phyloP scores from a whole-genome alignment of 2,329 filamentous ascomycete genomes.

The Calonectria crousiana region DNA sequence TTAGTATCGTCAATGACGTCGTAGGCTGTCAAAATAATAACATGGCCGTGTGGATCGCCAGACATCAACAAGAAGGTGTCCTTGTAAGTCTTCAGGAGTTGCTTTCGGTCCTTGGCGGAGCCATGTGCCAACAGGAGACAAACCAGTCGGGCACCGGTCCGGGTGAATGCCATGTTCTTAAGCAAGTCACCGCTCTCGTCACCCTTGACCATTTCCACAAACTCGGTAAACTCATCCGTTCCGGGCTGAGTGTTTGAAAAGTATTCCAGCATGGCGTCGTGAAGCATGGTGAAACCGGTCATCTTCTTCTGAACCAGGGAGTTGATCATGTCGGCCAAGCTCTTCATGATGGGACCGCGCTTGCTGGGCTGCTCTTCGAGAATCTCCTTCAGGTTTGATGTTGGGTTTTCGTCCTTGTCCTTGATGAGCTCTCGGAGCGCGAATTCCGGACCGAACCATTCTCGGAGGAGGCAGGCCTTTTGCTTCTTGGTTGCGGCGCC shows the following conservation, averaged over 20 bases:
- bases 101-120: slow-evolving; percentile 91
- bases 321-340: slow-evolving; percentile 89
- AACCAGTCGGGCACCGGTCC: slow-evolving; percentile 84
- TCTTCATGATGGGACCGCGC: slow-evolving; percentile 86
- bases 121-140: slow-evolving; percentile 87
- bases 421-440: slow-evolving; percentile 76
- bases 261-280: slow-evolving; percentile 98
- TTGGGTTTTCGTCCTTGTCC: slow-evolving; percentile 67
- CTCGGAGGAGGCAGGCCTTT: slow-evolving; percentile 85
- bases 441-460: slow-evolving; percentile 98
- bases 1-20: slow-evolving; percentile 97
- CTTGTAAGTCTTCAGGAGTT: slow-evolving; percentile 89
- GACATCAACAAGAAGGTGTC: slow-evolving; percentile 90
- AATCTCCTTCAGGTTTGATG: slow-evolving; percentile 79
- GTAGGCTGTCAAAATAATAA: slow-evolving; percentile 85
- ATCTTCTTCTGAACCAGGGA: slow-evolving; percentile 95
- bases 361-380: slow-evolving; percentile 85
- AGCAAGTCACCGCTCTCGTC: slow-evolving; percentile 91
- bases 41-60: slow-evolving; percentile 81
- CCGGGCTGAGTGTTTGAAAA: slow-evolving; percentile 83
- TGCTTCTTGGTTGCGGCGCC: slow-evolving; percentile 88
- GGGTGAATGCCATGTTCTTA: slow-evolving; percentile 97
- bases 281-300: slow-evolving; percentile 96
- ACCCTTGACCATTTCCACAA: slow-evolving; percentile 89
- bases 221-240: slow-evolving; percentile 86